These are phyloP conservation scores for Platismatia glauca DNA, from an alignment of 495 filamentous ascomycete genomes.

Conservation along the genomic window DNA sequence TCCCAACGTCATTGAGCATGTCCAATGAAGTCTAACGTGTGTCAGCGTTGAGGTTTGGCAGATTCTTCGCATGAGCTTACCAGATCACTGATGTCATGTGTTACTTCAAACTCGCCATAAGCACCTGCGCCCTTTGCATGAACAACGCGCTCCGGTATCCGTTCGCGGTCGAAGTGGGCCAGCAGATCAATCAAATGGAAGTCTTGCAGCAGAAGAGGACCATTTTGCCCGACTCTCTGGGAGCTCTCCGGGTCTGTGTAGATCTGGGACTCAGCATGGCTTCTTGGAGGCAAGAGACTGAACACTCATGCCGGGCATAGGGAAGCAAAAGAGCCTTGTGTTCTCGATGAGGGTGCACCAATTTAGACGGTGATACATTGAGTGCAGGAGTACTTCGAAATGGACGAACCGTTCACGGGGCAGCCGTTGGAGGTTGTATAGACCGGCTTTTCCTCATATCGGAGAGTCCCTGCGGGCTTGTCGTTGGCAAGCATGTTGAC, in stretches of 20 bases:
- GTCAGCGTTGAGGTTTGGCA: neutral
- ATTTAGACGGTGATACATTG: neutral
- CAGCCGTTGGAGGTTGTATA: constrained; percentile 57
- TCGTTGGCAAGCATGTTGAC: constrained; percentile 37
- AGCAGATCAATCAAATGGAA: constrained; percentile 41
- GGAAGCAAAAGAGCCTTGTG: neutral
- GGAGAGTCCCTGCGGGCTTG: constrained; percentile 39
- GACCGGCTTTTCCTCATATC: constrained; percentile 48
- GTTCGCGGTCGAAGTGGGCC: constrained; percentile 45
- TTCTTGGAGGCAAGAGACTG: neutral
- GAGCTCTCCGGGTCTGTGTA: constrained; percentile 50
- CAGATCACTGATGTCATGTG: constrained; percentile 42
- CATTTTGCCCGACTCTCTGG: constrained; percentile 53
- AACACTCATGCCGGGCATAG: neutral
- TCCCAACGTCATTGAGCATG: constrained; percentile 47
- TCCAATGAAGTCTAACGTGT: constrained; percentile 28
- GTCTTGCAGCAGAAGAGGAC: constrained; percentile 54
- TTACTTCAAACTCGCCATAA: constrained; percentile 55
- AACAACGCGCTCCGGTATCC: constrained; percentile 45
- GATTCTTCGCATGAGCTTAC: neutral
- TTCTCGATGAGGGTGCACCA: neutral
- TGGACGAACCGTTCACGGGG: constrained; percentile 28
- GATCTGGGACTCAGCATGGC: constrained; percentile 4
- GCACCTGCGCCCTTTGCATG: constrained; percentile 55
- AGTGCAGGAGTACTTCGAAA: neutral